Evolutionary conservation across 257 asterid species (phyloP).

Genomic region (Solanum paucissectum): DNA sequence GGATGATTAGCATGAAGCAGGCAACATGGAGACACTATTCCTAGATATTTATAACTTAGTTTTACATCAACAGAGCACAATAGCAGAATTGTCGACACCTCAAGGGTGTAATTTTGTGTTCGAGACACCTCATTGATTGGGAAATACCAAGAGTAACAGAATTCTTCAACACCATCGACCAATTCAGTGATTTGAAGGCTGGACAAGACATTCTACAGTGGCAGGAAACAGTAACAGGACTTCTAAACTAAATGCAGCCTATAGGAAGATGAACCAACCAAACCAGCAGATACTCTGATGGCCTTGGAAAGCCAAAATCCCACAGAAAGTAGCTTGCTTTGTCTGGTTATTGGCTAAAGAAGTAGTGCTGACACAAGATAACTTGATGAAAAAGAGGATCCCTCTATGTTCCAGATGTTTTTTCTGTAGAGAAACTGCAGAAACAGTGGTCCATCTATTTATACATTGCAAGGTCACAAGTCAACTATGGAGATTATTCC

Average conservation of each 20-base stretch:
- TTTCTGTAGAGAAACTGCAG: background rate
- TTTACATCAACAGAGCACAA: background rate
- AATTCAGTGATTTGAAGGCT: background rate
- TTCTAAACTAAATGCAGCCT: background rate
- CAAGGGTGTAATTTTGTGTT: background rate
- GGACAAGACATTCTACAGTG: background rate
- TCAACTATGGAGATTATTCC: background rate
- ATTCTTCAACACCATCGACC: background rate
- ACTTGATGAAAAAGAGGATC: background rate
- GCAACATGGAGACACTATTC: background rate
- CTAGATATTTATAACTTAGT: background rate
- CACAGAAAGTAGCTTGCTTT: background rate
- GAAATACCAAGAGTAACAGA: background rate
- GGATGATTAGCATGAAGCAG: background rate
- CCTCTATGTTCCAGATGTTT: background rate
- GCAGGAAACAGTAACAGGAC: background rate
- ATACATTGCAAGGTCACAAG: background rate
- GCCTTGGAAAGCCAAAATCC: background rate
- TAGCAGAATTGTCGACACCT: background rate
- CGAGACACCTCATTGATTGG: background rate
- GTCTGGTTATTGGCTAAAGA: background rate
- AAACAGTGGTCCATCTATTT: background rate
- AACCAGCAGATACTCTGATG: background rate
- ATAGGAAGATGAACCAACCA: background rate
- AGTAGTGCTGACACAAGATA: background rate